Evolutionary conservation across 768 basidiomycete genomes (phyloP).

Genomic region (Tricholoma sp.): DNA sequence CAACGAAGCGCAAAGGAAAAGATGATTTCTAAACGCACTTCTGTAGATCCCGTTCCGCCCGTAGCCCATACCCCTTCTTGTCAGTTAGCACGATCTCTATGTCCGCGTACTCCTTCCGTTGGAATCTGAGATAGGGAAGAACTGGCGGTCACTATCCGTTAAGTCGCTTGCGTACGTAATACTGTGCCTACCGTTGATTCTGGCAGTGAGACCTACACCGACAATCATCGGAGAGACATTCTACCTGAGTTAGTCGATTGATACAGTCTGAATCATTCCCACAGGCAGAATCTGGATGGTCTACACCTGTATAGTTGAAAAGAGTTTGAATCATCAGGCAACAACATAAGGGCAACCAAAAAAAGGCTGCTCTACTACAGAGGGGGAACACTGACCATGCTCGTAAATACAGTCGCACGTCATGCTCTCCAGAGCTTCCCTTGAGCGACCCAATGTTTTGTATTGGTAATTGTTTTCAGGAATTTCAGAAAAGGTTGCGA

Average conservation of each 20-base stretch:
- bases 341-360: conserved; percentile 1
- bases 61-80: conserved; percentile 92
- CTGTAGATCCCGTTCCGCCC: conserved; percentile 63
- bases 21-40: conserved; percentile 42
- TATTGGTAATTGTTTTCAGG: conserved; percentile 81
- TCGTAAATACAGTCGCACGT: conserved; percentile 90
- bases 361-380: conserved; percentile 2
- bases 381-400: conserved; percentile 56
- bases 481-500: conserved; percentile 70
- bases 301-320: conserved; percentile 39
- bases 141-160: conserved; percentile 4
- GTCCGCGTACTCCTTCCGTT: conserved; percentile 75
- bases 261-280: conserved; percentile 91
- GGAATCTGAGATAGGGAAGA: conserved; percentile 57
- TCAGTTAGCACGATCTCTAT: conserved; percentile 92
- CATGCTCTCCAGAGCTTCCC: conserved; percentile 89
- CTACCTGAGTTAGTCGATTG: conserved; percentile 94
- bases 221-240: conserved; percentile 90
- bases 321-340: conserved; percentile 5
- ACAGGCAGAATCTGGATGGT: conserved; percentile 67
- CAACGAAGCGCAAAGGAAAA: not conserved
- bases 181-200: conserved; percentile 78
- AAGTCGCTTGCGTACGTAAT: conserved; percentile 8
- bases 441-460: conserved; percentile 79
- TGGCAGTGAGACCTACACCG: conserved; percentile 76